Base-by-base conservation (phyloP, 1,139 yeast genomes). In the Suhomyces atakaporum region DNA sequence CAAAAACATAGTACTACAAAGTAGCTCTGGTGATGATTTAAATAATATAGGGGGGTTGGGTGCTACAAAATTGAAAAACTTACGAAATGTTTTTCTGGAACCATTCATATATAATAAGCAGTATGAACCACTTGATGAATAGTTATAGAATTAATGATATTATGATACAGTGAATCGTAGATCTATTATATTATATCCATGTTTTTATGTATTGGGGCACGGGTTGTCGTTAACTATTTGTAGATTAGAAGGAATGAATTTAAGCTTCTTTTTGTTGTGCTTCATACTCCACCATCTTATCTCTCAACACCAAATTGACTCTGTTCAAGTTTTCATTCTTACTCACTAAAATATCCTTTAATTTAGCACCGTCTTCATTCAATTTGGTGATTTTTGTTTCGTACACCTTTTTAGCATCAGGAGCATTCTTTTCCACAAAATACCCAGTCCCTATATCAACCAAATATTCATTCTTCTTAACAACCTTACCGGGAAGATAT, bases 371-470 rank as follows among this genome's bases (percentile, higher is more conserved):
- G 58, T 92, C 96, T 40, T 76, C 77, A 40, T 72, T 79, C 51
- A 94, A 66, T 47, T 89, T 90, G 18, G 68, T 69, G 35, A 89
- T 78, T 63, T 94, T 88, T 39, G 71, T 72, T 41, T 82, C 77
- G 59, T 88, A 92, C 51, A 89, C 95, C 38, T 63, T 63, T 47
- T 77, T 69, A 3, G 97, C 86, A 31, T 86, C 90, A 5, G 64
- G 67, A 0, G 79, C 76, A 40, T 63, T 63, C 63, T 92, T 94
- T 51, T 88, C 96, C 20, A 89, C 94, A 56, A 77, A 92, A 60
- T 92, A 92, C 2, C 97, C 97, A 0, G 98, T 92, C 22, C 99
- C 99, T 27, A 92, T 83, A 56, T 92, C 99, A 12, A 94, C 96
- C 62, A 92, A 72, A 51, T 84, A 92, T 40, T 74, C 79, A 44